phyloP scores from a whole-genome alignment of 1,284 basidiomycete species.

The Sanghuangporus sanghuang region DNA sequence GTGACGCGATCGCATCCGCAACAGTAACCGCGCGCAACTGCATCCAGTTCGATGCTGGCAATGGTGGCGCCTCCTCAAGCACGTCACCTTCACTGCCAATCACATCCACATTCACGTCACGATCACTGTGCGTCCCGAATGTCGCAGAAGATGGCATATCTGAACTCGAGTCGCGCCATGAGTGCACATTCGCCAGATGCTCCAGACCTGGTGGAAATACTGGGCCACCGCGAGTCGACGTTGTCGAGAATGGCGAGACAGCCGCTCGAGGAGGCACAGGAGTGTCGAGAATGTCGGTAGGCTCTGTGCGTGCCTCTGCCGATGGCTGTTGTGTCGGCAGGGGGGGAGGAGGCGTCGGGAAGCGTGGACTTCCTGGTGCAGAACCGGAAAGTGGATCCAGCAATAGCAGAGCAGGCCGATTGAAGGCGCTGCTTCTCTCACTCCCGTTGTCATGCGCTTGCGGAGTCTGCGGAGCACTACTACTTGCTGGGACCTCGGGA shows the following conservation, averaged over 20 bases:
- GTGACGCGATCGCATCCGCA: constrained; percentile 5
- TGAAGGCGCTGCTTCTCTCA: constrained; percentile 4
- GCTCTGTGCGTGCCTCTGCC: background rate
- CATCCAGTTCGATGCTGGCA: constrained; percentile 12
- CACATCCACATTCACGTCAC: constrained; percentile 8
- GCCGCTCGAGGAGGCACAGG: constrained; percentile 14
- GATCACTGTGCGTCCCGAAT: constrained; percentile 12
- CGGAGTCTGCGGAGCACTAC: constrained; percentile 14
- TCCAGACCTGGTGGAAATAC: constrained; percentile 16
- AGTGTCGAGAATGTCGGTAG: constrained; percentile 16
- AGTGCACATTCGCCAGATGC: constrained; percentile 11
- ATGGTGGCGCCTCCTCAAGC: constrained; percentile 18
- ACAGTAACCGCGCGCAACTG: constrained; percentile 15
- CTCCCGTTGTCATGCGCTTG: constrained; percentile 9
- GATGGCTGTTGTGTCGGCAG: background rate
- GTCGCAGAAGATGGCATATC: constrained; percentile 17
- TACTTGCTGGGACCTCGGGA: background rate
- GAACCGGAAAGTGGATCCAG: constrained; percentile 5
- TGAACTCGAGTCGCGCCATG: constrained; percentile 17
- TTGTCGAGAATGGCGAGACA: constrained; percentile 17
- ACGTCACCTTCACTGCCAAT: constrained; percentile 7
- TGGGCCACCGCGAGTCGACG: constrained; percentile 17
- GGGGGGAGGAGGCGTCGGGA: constrained; percentile 1
- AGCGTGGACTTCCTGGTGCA: constrained; percentile 1
- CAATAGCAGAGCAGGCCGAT: constrained; percentile 11